Base-by-base conservation (phyloP, 2,329 filamentous ascomycete genomes). In the Fusarium mexicanum region DNA sequence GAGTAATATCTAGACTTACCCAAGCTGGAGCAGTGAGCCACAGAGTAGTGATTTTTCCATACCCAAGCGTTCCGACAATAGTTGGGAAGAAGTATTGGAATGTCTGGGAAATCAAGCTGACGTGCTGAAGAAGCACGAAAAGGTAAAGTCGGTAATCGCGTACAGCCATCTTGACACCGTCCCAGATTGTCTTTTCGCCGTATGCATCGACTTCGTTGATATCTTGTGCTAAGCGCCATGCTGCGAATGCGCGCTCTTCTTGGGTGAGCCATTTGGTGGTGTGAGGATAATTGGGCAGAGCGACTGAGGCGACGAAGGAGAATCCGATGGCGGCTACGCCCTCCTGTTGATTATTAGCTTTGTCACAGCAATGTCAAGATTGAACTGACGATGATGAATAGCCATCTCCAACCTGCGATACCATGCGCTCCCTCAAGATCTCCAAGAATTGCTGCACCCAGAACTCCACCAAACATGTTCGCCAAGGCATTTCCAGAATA, bases 51-150 rank as follows among this genome's bases (percentile, higher is more conserved):
- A 89, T 87, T 31, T 81, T 85, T 13, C 84, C 83, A 78, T 89
- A 92, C 0, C 89, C 88, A 0, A 92, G 84, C 0, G 89, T 91
- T 48, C 89, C 85, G 3, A 92, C 88, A 46, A 92, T 90, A 0
- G 86, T 89, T 0, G 91, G 91, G 80, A 92, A 92, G 82, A 91
- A 91, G 77, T 91, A 91, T 51, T 90, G 88, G 75, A 91, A 91
- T 3, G 87, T 88, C 75, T 90, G 87, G 1, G 85, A 84, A 3
- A 88, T 79, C 22, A 89, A 72, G 38, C 83, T 86, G n/a, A 84
- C 76, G 64, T 89, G 88, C 75, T 90, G 87, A 6, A 90, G 80
- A 29, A 90, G 80, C 4, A 88, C 83, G 60, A 90, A 89, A 3
- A 90, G 69, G 69, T 88, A 90, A 1, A 89, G 80, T 4, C 86